A percentile compares a stretch with the other conserved stretches of the same genome.
Evolutionary conservation across 2,329 filamentous ascomycete genomes (phyloP).

Genomic region (Cercospora zeina): DNA sequence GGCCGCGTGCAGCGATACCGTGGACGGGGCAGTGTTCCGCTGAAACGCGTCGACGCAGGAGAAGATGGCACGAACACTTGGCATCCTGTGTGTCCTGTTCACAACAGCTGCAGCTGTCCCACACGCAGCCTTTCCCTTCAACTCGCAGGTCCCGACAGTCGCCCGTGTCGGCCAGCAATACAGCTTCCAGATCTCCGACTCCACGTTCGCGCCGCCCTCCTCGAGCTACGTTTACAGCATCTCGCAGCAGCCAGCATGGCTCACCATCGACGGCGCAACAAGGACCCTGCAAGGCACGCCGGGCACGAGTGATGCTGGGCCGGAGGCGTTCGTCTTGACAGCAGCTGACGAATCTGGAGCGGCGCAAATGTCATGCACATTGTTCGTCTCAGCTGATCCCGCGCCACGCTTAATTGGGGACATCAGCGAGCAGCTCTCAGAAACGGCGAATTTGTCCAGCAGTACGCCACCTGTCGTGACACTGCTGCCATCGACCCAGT

Average conservation of each 20-base stretch:
- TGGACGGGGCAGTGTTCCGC: background rate
- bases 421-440: slow-evolving; percentile 58
- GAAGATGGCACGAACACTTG: slow-evolving; percentile 23
- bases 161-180: slow-evolving; percentile 68
- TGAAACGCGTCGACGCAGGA: slow-evolving; percentile 18
- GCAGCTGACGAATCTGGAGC: slow-evolving; percentile 68
- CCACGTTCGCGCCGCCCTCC: slow-evolving; percentile 68
- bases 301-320: slow-evolving; percentile 56
- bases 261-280: slow-evolving; percentile 65
- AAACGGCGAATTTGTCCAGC: slow-evolving; percentile 53
- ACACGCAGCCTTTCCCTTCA: slow-evolving; percentile 67
- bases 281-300: slow-evolving; percentile 73
- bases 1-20: background rate
- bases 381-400: slow-evolving; percentile 65
- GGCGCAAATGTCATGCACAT: slow-evolving; percentile 63
- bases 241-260: slow-evolving; percentile 67
- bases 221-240: slow-evolving; percentile 66
- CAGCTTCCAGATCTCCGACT: slow-evolving; percentile 68
- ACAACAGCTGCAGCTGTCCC: slow-evolving; percentile 35
- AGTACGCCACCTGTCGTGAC: slow-evolving; percentile 61
- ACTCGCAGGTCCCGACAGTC: slow-evolving; percentile 79
- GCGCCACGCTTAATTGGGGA: slow-evolving; percentile 59
- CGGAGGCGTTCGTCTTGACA: slow-evolving; percentile 63
- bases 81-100: slow-evolving; percentile 25
- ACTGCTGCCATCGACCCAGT: slow-evolving; percentile 41